phyloP scores from a whole-genome alignment of 2,329 filamentous ascomycete species.

The Diplodia sapinea region DNA sequence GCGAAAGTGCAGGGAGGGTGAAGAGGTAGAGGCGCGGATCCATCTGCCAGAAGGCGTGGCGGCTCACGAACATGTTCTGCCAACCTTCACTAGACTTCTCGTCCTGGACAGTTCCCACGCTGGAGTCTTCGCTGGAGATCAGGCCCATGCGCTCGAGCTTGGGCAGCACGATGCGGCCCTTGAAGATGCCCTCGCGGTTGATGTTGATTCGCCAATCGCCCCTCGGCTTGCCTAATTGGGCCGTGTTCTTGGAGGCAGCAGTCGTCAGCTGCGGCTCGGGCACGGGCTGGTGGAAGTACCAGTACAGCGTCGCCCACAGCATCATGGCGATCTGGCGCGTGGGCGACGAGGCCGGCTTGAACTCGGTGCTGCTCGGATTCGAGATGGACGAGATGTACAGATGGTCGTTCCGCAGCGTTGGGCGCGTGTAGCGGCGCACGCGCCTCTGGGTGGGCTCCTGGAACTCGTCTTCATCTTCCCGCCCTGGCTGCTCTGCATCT shows the following conservation, averaged over 20 bases:
- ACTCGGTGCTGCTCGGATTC: conserved; percentile 79
- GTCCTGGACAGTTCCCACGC: conserved; percentile 69
- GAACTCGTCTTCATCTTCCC: conserved; percentile 30
- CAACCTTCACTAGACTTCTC: conserved; percentile 70
- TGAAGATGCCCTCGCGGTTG: conserved; percentile 84
- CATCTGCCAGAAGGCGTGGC: conserved; percentile 88
- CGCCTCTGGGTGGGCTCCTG: conserved; percentile 38
- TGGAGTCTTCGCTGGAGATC: conserved; percentile 75
- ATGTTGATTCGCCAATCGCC: conserved; percentile 89
- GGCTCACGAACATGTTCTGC: conserved; percentile 81
- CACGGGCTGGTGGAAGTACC: conserved; percentile 92
- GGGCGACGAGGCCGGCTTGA: conserved; percentile 77
- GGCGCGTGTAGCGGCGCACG: conserved; percentile 71
- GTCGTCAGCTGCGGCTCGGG: conserved; percentile 70
- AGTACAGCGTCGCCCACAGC: conserved; percentile 92
- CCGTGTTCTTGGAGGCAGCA: conserved; percentile 68
- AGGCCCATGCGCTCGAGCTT: conserved; percentile 95
- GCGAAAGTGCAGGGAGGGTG: conserved; percentile 69
- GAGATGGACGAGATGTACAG: conserved; percentile 93
- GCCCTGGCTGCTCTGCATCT: conserved; percentile 41
- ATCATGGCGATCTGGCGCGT: conserved; percentile 95
- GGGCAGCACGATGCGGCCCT: conserved; percentile 79
- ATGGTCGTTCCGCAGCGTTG: conserved; percentile 78
- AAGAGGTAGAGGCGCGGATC: conserved; percentile 88
- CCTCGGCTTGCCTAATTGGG: conserved; percentile 70